phyloP scores from a whole-genome alignment of 345 rosid species.

The Eucalyptus caleyi region DNA sequence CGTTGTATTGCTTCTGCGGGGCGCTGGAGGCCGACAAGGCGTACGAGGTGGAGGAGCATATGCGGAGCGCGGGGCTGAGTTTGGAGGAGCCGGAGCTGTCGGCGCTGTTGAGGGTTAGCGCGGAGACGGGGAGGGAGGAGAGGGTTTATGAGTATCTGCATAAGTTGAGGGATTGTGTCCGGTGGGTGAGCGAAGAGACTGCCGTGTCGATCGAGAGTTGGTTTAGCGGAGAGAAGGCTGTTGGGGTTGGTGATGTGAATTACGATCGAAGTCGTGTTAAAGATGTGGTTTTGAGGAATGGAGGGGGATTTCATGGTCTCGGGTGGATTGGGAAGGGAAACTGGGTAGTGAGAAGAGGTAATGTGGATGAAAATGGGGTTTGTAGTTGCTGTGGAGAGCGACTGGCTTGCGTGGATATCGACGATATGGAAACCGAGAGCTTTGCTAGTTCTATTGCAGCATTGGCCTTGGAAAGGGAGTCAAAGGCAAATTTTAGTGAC shows the following conservation, averaged over 20 bases:
- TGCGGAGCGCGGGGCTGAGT: slow-evolving; percentile 31
- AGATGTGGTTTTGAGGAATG: slow-evolving; percentile 42
- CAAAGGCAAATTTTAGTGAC: slow-evolving; percentile 56
- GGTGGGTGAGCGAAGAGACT: slow-evolving; percentile 51
- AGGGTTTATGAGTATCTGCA: slow-evolving; percentile 73
- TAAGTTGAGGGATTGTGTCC: slow-evolving; percentile 45
- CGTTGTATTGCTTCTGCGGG: slow-evolving; percentile 57
- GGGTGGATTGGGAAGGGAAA: slow-evolving; percentile 86
- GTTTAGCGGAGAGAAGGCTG: slow-evolving; percentile 28
- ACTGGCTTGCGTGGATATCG: slow-evolving; percentile 64
- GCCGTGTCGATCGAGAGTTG: slow-evolving; percentile 41
- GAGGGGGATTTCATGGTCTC: slow-evolving; percentile 92
- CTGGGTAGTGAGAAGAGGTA: slow-evolving; percentile 53
- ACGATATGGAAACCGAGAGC: slow-evolving; percentile 47
- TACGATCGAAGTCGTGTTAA: slow-evolving; percentile 17
- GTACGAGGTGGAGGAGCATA: slow-evolving; percentile 71
- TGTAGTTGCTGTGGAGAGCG: slow-evolving; percentile 58
- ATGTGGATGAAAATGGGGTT: slow-evolving; percentile 28
- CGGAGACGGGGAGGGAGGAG: slow-evolving; percentile 27
- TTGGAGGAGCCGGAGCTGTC: slow-evolving; percentile 62
- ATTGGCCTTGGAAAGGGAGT: slow-evolving; percentile 82
- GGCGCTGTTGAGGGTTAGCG: slow-evolving; percentile 63
- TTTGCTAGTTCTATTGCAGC: slow-evolving; percentile 55
- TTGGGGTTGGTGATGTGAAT: slow-evolving; percentile 13
- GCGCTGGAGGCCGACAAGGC: slow-evolving; percentile 59